Percentiles rank a stretch among this genome's conserved stretches.
Conservation (phyloP, 1,284 basidiomycete genomes). For the Cryptococcus sp. region DNA sequence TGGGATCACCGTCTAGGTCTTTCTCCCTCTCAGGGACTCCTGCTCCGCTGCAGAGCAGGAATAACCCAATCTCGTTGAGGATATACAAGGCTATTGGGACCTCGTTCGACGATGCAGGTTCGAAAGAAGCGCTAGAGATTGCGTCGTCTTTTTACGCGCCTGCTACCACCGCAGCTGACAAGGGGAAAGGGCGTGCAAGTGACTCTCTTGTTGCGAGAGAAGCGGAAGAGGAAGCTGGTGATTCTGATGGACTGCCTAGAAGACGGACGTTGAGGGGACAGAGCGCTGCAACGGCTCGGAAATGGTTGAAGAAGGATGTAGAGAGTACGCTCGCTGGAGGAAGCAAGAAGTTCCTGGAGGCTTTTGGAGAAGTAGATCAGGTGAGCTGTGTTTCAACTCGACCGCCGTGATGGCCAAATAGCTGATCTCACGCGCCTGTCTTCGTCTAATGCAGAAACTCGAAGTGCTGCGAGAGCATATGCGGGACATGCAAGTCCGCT, state of each 20-base stretch:
- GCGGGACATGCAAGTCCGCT: conserved; percentile 72
- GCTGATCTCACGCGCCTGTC: background rate
- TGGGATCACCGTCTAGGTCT: conserved; percentile 11
- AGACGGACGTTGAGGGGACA: conserved; percentile 41
- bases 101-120: conserved; percentile 73
- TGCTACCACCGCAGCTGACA: background rate
- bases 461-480: conserved; percentile 73
- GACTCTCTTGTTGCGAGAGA: conserved; percentile 16
- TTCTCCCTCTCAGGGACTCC: conserved; percentile 23
- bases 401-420: background rate
- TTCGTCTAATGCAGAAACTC: conserved; percentile 64
- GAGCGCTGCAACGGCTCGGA: conserved; percentile 64
- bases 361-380: conserved; percentile 82
- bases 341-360: conserved; percentile 74
- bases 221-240: conserved; percentile 42
- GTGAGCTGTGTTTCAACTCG: conserved; percentile 58
- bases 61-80: conserved; percentile 71
- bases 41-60: conserved; percentile 33
- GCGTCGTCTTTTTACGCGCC: conserved; percentile 71
- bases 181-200: background rate
- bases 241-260: conserved; percentile 18
- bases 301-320: conserved; percentile 77
- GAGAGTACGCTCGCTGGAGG: conserved; percentile 77
- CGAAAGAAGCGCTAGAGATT: conserved; percentile 76
- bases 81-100: conserved; percentile 84